Conservation (phyloP, 1,284 basidiomycete genomes). For the Ustilago nuda region DNA sequence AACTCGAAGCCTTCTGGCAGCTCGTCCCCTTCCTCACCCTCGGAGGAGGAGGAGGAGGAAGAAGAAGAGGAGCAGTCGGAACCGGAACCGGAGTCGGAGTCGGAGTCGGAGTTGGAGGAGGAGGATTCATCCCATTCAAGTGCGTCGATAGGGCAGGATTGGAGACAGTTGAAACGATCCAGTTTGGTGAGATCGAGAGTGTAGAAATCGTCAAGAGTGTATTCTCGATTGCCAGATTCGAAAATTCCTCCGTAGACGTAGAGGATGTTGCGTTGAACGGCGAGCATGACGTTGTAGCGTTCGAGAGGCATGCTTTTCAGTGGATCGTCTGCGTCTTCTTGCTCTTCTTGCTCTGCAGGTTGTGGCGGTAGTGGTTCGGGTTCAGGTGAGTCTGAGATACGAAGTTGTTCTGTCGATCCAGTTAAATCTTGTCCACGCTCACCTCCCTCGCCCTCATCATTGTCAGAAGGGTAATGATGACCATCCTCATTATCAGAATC, state of each 20-base stretch:
- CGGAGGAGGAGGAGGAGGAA: constrained; percentile 35
- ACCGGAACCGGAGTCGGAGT: constrained; percentile 29
- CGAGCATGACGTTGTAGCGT: constrained; percentile 92
- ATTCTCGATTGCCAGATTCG: constrained; percentile 65
- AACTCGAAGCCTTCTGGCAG: constrained; percentile 57
- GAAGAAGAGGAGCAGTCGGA: constrained; percentile 53
- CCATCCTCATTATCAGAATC: constrained; percentile 39
- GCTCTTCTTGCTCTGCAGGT: constrained; percentile 65
- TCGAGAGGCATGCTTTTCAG: constrained; percentile 78
- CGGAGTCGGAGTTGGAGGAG: constrained; percentile 37
- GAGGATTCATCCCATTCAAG: constrained; percentile 67
- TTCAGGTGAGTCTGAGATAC: constrained; percentile 21
- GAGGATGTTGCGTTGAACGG: constrained; percentile 81
- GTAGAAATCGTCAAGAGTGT: constrained; percentile 68
- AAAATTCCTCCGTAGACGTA: constrained; percentile 68
- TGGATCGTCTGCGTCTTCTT: constrained; percentile 78
- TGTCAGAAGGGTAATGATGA: constrained; percentile 31
- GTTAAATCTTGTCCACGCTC: constrained; percentile 20
- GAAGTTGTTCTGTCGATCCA: constrained; percentile 30
- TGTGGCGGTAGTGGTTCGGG: constrained; percentile 7
- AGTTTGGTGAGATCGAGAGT: constrained; percentile 67
- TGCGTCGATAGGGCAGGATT: constrained; percentile 65
- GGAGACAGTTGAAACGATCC: constrained; percentile 64
- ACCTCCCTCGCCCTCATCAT: constrained; percentile 6
- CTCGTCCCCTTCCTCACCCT: constrained; percentile 57